phyloP scores from a whole-genome alignment of 139 green algal species.

The Chlorella sp. region DNA sequence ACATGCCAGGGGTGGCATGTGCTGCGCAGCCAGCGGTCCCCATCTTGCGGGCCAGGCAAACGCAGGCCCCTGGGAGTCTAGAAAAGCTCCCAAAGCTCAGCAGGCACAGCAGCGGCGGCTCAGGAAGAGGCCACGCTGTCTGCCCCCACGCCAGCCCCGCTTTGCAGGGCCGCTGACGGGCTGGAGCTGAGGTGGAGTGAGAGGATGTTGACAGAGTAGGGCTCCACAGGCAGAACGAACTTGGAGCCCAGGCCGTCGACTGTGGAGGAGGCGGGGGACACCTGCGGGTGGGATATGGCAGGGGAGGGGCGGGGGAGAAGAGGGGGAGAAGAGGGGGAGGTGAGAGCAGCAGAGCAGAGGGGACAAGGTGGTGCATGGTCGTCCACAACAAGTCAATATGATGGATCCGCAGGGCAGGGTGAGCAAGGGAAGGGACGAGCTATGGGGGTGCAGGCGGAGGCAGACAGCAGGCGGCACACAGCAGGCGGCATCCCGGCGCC shows the following conservation, averaged over 20 bases:
- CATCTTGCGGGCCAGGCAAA: too few species aligned
- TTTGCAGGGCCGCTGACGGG: neutral
- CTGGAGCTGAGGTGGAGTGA: constrained; percentile 1
- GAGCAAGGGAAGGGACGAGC: neutral
- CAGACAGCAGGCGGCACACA: neutral
- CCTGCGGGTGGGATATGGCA: neutral
- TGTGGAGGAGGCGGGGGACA: neutral
- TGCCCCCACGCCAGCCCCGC: too few species aligned
- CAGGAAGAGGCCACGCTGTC: too few species aligned
- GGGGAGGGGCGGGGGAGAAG: neutral
- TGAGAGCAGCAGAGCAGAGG: neutral
- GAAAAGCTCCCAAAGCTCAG: too few species aligned
- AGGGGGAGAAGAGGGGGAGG: neutral
- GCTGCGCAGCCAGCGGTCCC: too few species aligned
- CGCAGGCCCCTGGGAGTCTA: too few species aligned
- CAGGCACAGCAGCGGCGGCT: too few species aligned
- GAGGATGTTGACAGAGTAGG: constrained; percentile 28
- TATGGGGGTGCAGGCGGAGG: neutral
- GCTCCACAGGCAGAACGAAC: constrained; percentile 4
- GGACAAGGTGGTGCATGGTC: neutral
- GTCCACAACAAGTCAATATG: neutral
- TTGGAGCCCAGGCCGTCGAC: constrained; percentile 24
- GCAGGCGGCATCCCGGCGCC: too few species aligned
- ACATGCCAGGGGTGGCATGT: too few species aligned
- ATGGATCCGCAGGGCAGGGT: neutral